Evolutionary conservation across 441 rosid genomes (phyloP).

Genomic region (Pelargonium fulgidum): DNA sequence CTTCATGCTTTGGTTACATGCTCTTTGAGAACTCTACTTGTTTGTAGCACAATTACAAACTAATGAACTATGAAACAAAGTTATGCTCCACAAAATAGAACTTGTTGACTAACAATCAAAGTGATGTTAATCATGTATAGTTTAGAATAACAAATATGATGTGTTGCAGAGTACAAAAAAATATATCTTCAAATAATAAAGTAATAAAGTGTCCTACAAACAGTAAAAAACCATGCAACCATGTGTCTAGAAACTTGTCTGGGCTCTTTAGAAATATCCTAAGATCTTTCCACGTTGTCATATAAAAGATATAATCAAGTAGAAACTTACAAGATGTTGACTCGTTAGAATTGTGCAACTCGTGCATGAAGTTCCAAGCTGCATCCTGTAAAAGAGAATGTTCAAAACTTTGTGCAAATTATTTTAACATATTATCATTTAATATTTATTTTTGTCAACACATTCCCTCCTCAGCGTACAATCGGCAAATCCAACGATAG

Average conservation of each 20-base stretch:
- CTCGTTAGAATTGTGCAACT: constrained; percentile 25
- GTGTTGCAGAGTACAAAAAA: background rate
- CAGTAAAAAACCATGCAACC: background rate
- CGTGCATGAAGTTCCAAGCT: constrained; percentile 34
- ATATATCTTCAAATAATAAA: background rate
- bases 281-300: background rate
- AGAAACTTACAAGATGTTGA: constrained; percentile 32
- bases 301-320: background rate
- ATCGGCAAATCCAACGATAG: background rate
- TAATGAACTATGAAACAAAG: background rate
- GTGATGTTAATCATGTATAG: no score
- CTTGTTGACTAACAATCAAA: background rate
- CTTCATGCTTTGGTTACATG: background rate
- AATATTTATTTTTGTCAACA: background rate
- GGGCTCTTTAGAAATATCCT: constrained; percentile 4
- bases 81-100: background rate
- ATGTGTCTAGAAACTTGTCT: background rate
- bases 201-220: background rate
- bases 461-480: background rate
- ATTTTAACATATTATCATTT: background rate
- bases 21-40: background rate
- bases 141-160: background rate
- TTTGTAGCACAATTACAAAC: constrained; percentile 1
- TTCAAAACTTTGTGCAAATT: constrained; percentile 2
- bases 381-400: constrained; percentile 28